Evolutionary conservation across 2,329 filamentous ascomycete genomes (phyloP), one percentile per base, ranked within the genome.

Genomic region (Curvularia spicifera): DNA sequence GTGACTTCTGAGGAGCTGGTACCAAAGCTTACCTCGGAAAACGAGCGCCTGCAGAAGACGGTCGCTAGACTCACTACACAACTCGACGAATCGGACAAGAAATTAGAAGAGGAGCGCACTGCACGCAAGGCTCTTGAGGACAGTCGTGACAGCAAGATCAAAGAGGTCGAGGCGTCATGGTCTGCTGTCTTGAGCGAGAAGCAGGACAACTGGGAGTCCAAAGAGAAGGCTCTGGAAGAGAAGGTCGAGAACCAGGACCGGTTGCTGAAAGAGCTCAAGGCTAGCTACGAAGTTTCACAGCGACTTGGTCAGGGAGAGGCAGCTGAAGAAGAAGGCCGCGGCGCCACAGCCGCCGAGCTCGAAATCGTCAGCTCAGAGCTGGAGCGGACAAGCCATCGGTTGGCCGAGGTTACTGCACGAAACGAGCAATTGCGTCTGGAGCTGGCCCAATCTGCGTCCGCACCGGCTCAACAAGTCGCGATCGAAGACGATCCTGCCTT

Each of bases 231-330:
- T 28, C 79, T 97, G 59, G 93, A 97, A 71, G 94, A 98, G 69
- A 98, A 97, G 79, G 83, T 96, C 3, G 94, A 97, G 76, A 96
- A 90, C 68, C 94, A 99, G 74, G 95, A 99, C 48, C 88, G 93
- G 6, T 79, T 99, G 39, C 79, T 99, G 67, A 97, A 91, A 72
- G 96, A 99, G 76, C 87, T 98, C 73, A 98, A 97, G 79, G 95
- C 95, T 26, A 97, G 89, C 79, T 97, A 97, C 73, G 95, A 99
- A 78, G 95, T 99, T 53, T 95, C 91, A 45, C 93, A 98, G 76
- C 86, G 95, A 50, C 82, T 99, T 50, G 93, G 89, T 51, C 89
- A 88, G 66, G 87, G 87, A 13, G 89, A 89, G 33, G 85, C 86
- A 51, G 80, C 80, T 9, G 87, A 90, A 18, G 84, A 85, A 26